These are phyloP conservation scores for Aspergillus quadrilineatus DNA, from an alignment of 2,329 filamentous ascomycete genomes.

Conservation along the genomic window DNA sequence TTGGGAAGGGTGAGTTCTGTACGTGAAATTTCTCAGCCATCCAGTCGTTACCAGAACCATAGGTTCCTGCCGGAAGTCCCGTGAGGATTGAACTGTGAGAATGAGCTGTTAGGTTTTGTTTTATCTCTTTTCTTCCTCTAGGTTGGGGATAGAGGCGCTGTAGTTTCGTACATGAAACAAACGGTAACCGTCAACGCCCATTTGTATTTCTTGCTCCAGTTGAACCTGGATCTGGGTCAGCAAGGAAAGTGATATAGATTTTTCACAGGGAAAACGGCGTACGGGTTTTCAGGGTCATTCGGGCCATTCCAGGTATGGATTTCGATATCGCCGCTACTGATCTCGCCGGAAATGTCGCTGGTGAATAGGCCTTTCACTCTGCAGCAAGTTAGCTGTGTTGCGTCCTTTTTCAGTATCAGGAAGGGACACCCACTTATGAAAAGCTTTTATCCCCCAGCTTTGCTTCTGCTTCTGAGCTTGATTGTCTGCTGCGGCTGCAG, in stretches of 20 bases:
- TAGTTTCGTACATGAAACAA: slow-evolving; percentile 39
- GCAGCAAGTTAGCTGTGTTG: neutral
- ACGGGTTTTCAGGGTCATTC: slow-evolving; percentile 34
- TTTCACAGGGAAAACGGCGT: neutral
- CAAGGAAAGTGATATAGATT: neutral
- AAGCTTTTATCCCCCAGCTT: neutral
- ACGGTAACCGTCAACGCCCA: slow-evolving; percentile 44
- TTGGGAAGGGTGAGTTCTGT: slow-evolving; percentile 35
- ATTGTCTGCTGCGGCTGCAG: too few species aligned
- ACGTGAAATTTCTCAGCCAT: slow-evolving; percentile 34
- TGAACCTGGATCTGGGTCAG: slow-evolving; percentile 33
- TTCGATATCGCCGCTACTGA: slow-evolving; percentile 26
- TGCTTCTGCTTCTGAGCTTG: neutral
- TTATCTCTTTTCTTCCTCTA: too few species aligned
- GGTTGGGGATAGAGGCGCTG: neutral
- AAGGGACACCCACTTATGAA: neutral
- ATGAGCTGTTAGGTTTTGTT: neutral
- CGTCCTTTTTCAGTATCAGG: too few species aligned
- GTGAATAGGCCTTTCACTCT: neutral
- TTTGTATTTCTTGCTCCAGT: slow-evolving; percentile 43
- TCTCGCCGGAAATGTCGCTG: neutral
- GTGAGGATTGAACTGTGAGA: slow-evolving; percentile 39
- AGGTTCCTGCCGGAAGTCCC: slow-evolving; percentile 43
- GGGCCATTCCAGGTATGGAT: slow-evolving; percentile 32
- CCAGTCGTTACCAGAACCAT: slow-evolving; percentile 35